phyloP scores from a whole-genome alignment of 129 eudicot species.

The Silybum marianum region DNA sequence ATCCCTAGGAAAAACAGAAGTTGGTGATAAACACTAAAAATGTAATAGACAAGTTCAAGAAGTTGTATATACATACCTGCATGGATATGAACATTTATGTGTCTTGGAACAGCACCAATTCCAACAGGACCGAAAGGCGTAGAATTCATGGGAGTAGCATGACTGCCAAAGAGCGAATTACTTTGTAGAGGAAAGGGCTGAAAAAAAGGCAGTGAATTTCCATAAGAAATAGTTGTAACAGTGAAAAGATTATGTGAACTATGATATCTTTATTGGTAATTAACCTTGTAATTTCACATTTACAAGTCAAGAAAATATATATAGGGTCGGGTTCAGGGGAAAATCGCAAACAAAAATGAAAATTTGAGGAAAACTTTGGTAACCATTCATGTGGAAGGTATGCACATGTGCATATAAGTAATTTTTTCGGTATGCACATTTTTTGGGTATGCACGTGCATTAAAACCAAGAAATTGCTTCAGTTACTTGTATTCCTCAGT shows the following conservation, averaged over 20 bases:
- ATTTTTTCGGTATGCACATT: no score
- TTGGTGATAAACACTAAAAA: constrained; percentile 8
- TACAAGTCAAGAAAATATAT: background rate
- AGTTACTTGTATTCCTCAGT: background rate
- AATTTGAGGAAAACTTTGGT: background rate
- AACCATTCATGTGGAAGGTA: background rate
- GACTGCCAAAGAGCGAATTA: constrained; percentile 59
- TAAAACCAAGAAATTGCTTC: no score
- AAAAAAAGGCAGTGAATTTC: constrained; percentile 19
- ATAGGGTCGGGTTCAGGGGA: no score
- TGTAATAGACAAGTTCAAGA: background rate
- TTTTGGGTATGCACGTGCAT: background rate
- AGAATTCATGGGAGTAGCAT: constrained; percentile 45
- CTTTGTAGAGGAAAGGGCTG: constrained; percentile 96
- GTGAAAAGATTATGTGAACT: background rate
- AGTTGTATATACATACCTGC: constrained; percentile 50
- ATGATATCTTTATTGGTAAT: background rate
- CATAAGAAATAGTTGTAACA: background rate
- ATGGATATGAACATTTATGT: constrained; percentile 91
- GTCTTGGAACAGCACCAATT: constrained; percentile 63
- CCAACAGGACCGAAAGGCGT: constrained; percentile 63
- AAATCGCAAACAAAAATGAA: no score
- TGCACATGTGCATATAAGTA: background rate
- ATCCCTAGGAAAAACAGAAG: constrained; percentile 22
- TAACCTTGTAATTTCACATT: background rate